Evolutionary conservation across 495 filamentous ascomycete species (phyloP), one percentile per base, ranked within the genome.

Genomic region (Mytilinidion resinicola): DNA sequence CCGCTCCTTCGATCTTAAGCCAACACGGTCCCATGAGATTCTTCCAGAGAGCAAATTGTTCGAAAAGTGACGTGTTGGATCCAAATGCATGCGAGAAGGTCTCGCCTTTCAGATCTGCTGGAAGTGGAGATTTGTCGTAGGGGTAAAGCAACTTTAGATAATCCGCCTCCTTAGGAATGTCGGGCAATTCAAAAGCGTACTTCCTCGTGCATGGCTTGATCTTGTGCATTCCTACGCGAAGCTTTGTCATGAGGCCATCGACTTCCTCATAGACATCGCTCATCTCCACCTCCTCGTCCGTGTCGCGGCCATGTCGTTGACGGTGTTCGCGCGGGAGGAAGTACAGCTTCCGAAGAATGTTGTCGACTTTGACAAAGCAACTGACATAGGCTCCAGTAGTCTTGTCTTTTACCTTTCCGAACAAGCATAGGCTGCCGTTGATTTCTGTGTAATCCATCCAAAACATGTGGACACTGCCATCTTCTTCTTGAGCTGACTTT

Each of bases 21-120:
- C 93, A 98, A 74, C 95, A 98, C 10, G 93, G 93, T 0, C 93
- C 93, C 91, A 95, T 97, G 57, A 98, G 88, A 61, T 92, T 91
- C 72, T 95, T 96, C 88, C 90, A 96, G 11, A 98, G 79, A 12
- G 96, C 95, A 66, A 98, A 98, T 66, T 98, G 93, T 66, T 98
- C 93, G 62, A 98, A 98, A 0, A 97, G 77, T 2, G 89, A 83
- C 0, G 93, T 98, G 67, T 95, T 96, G 44, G 89, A 87, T 43
- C 93, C 95, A 60, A 98, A 98, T 42, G 95, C 90, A 51, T 88
- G 86, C 4, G 95, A 97, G 69, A 91, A 98, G 0, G 95, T 96
- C 69, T 95, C 85, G 17, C 95, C 93, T 57, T 76, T 82, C 49
- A 83, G 69, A 64, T 89, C 84, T 64, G 86, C 82, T 8, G 85